phyloP scores from a whole-genome alignment of 176 grass and related monocot species.

The Leersia perrieri region DNA sequence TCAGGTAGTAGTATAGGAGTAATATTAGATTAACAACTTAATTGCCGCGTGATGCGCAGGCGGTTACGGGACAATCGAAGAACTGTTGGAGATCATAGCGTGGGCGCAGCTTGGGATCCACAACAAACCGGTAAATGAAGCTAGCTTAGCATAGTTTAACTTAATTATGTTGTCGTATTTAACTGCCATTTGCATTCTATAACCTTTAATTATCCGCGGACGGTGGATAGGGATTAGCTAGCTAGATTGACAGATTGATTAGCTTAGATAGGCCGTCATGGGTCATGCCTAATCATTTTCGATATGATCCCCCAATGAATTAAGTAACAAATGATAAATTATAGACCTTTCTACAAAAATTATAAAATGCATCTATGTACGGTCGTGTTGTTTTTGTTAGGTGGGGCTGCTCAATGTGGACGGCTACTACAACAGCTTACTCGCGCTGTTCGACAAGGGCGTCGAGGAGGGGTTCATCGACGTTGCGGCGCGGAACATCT shows the following conservation, averaged over 20 bases:
- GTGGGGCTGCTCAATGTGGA: constrained; percentile 92
- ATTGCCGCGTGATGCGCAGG: constrained; percentile 35
- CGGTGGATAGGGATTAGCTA: background rate
- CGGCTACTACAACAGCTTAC: constrained; percentile 86
- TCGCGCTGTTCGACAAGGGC: constrained; percentile 82
- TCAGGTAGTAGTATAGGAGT: background rate
- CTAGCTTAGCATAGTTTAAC: background rate
- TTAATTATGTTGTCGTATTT: constrained; percentile 44
- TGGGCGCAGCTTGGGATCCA: constrained; percentile 96
- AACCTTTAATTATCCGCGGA: background rate
- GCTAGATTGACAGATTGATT: background rate
- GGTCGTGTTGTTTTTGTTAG: constrained; percentile 33
- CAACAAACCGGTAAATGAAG: constrained; percentile 72
- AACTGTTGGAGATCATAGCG: constrained; percentile 92
- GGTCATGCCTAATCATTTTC: background rate
- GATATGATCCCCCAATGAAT: background rate
- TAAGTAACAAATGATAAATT: too few species aligned
- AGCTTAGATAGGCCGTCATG: background rate
- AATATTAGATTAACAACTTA: background rate
- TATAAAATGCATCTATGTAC: too few species aligned
- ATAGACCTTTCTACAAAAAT: too few species aligned
- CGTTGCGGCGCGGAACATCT: constrained; percentile 59
- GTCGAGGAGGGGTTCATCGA: constrained; percentile 95
- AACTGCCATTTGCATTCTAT: constrained; percentile 32
- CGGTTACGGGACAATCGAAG: constrained; percentile 95